phyloP scores from a whole-genome alignment of 768 basidiomycete species.

The Tephrocybe sp. region DNA sequence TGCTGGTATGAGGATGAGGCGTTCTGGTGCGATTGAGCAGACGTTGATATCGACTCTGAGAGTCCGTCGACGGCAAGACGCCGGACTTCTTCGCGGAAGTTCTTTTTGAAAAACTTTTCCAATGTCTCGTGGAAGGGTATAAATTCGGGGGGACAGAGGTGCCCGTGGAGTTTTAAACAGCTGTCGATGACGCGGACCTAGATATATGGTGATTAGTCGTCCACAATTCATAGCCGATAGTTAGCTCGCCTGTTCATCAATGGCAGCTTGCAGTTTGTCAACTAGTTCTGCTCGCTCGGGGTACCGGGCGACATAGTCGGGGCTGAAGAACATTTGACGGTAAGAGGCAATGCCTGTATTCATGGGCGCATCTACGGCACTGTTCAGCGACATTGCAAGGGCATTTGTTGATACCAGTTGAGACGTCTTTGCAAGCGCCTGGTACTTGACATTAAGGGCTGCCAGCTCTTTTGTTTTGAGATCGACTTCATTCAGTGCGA shows the following conservation, averaged over 20 bases:
- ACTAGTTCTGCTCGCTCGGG: slow-evolving; percentile 72
- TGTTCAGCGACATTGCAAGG: slow-evolving; percentile 84
- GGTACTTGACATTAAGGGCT: slow-evolving; percentile 68
- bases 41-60: slow-evolving; percentile 47
- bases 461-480: slow-evolving; percentile 77
- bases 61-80: slow-evolving; percentile 61
- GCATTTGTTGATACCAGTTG: slow-evolving; percentile 77
- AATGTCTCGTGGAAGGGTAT: slow-evolving; percentile 90
- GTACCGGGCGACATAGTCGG: slow-evolving; percentile 65
- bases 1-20: slow-evolving; percentile 43
- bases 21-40: slow-evolving; percentile 35
- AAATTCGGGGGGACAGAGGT: slow-evolving; percentile 85
- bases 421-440: slow-evolving; percentile 73
- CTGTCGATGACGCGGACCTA: slow-evolving; percentile 81
- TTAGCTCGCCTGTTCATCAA: slow-evolving; percentile 78
- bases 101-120: slow-evolving; percentile 81
- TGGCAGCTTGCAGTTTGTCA: slow-evolving; percentile 67
- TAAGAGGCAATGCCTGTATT: slow-evolving; percentile 80
- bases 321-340: slow-evolving; percentile 72
- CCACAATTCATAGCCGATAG: neutral
- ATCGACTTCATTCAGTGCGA: slow-evolving; percentile 79
- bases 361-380: slow-evolving; percentile 78
- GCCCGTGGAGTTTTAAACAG: slow-evolving; percentile 81
- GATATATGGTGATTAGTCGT: neutral
- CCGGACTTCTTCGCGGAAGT: slow-evolving; percentile 80